A percentile compares a stretch with the other conserved stretches of the same genome.
phyloP scores from a whole-genome alignment of 2,329 filamentous ascomycete genomes.

The Cladosporium sp. region DNA sequence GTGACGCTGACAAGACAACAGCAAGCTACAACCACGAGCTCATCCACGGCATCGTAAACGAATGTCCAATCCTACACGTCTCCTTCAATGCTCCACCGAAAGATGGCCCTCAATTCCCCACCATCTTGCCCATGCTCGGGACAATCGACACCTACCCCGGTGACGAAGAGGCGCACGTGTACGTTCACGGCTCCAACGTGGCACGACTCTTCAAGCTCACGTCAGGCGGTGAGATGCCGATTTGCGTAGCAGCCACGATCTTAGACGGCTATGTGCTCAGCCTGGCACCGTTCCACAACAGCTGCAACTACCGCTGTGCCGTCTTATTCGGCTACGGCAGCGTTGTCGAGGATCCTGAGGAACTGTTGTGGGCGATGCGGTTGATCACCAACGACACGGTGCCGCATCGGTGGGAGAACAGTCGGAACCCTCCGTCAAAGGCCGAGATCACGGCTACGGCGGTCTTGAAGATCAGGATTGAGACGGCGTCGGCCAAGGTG shows the following conservation, averaged over 20 bases:
- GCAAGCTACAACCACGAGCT: conserved; percentile 67
- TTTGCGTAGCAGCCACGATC: conserved; percentile 69
- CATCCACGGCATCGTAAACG: conserved; percentile 73
- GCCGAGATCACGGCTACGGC: conserved; percentile 73
- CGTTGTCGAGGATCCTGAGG: conserved; percentile 66
- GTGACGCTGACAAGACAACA: conserved; percentile 30
- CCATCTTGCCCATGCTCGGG: conserved; percentile 79
- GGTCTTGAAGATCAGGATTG: conserved; percentile 65
- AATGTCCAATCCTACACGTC: conserved; percentile 70
- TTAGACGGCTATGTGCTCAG: conserved; percentile 77
- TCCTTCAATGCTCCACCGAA: conserved; percentile 62
- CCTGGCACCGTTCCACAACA: conserved; percentile 75
- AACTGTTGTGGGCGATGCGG: conserved; percentile 75
- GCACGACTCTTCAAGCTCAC: conserved; percentile 70
- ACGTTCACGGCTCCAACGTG: conserved; percentile 81
- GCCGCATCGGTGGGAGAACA: conserved; percentile 63
- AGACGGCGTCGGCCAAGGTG: conserved; percentile 71
- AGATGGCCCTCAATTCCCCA: conserved; percentile 61
- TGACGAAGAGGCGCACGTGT: conserved; percentile 64
- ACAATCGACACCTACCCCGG: conserved; percentile 70
- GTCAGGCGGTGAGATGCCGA: conserved; percentile 49
- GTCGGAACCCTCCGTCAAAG: conserved; percentile 64
- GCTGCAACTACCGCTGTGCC: conserved; percentile 81
- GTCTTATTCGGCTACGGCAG: conserved; percentile 71
- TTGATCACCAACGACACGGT: conserved; percentile 73